These are phyloP conservation scores for Teunomyces gatunensis DNA, from an alignment of 805 yeast genomes.

Conservation along the genomic window DNA sequence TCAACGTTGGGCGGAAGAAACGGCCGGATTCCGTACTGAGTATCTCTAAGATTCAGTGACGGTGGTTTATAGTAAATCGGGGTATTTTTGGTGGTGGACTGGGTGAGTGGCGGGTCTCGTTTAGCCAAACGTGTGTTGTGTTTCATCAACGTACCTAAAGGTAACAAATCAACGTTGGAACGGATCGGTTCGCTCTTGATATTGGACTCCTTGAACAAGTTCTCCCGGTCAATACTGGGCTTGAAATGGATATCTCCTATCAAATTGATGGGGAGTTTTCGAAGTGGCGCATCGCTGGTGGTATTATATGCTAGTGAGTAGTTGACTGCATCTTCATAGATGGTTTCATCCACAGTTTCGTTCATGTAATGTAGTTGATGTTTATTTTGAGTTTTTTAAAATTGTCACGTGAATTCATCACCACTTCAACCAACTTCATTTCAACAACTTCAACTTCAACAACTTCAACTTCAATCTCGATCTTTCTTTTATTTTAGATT, in stretches of 20 bases:
- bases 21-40: constrained; percentile 24
- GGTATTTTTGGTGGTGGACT: constrained; percentile 7
- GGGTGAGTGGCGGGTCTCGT: not conserved
- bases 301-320: constrained; percentile 6
- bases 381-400: not conserved
- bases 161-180: not conserved
- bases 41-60: constrained; percentile 20
- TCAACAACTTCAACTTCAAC: too few species aligned
- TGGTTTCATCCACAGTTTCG: constrained; percentile 8
- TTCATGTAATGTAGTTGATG: not conserved
- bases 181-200: not conserved
- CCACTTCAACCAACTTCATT: too few species aligned
- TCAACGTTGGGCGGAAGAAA: constrained; percentile 22
- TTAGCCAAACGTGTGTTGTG: constrained; percentile 1
- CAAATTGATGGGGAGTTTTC: constrained; percentile 10
- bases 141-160: not conserved
- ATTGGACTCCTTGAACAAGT: constrained; percentile 1
- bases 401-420: not conserved
- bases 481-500: too few species aligned
- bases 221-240: constrained; percentile 2
- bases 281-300: constrained; percentile 4
- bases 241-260: constrained; percentile 9
- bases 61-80: constrained; percentile 35
- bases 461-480: too few species aligned
- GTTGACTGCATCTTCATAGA: constrained; percentile 14